Base-by-base conservation (phyloP, 805 yeast genomes). In the Diddensiella transvaalensis region DNA sequence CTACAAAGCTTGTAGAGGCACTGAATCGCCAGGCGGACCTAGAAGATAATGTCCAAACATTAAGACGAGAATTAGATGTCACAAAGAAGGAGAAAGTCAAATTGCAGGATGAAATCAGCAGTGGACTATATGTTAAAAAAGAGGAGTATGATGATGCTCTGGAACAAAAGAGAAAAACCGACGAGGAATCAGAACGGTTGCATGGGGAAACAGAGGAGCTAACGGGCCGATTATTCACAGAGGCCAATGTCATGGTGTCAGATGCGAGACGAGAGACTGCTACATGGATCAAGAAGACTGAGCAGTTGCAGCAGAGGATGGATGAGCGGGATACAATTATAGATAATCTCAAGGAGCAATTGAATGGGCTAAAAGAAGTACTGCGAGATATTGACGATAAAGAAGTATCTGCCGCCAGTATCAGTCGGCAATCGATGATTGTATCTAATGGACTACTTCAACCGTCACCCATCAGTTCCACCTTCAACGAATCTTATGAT, bases 241-340 rank as follows among this genome's bases (percentile, higher is more conserved):
- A 87, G 62, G 96, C 96, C 22, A 87, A 87, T 62, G 75, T 75
- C 41, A 85, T 87, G 87, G 96, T 88, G 4, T 79, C 84, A 43
- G 79, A 82, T 52, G 96, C 95, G 0, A 78, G 86, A 51, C 73
- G 79, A 46, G 85, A 83, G 39, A 61, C 68, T 11, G 67, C 67
- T 48, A 80, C 82, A 56, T 48, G 60, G 44, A 59, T 58, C 33
- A 65, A 77, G 43, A 79, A 81, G n/a, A 83, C 86, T 69, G 84
- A 76, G 69, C 81, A 79, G 60, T 70, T 87, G 57, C 72, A 85
- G 62, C 90, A 83, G 68, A 91, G 85, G 62, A 73, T 86, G 58
- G 88, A 72, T 32, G 96, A 88, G 62, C 82, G 82, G 60, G 88
- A 87, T 58, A 64, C 70, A 13, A 75, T 87, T 11, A 74, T 89